phyloP scores from a whole-genome alignment of 768 basidiomycete genomes.

The Tylopilus plumbeoviolaceoides region DNA sequence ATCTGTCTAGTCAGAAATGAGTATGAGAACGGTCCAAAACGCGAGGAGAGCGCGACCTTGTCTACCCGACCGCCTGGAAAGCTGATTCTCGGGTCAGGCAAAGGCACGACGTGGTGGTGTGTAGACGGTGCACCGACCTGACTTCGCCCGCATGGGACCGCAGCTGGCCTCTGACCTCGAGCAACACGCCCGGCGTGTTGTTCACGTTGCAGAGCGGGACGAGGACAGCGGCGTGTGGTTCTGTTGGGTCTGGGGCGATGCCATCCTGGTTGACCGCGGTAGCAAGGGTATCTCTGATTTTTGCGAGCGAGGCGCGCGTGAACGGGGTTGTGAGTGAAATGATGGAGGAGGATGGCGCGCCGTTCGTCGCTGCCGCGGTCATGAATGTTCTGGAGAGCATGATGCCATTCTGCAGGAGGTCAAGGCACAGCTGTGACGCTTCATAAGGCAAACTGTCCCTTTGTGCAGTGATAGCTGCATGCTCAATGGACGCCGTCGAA shows the following conservation, averaged over 20 bases:
- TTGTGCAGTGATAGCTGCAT: neutral
- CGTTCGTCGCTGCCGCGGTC: conserved; percentile 7
- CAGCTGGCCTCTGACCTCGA: conserved; percentile 64
- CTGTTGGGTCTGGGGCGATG: conserved; percentile 20
- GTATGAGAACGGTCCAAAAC: neutral
- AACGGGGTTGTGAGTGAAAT: conserved; percentile 35
- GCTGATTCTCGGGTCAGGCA: conserved; percentile 35
- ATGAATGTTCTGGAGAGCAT: conserved; percentile 28
- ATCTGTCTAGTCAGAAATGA: conserved; percentile 41
- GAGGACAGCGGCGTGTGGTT: conserved; percentile 62
- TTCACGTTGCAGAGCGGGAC: conserved; percentile 77
- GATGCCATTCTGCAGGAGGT: conserved; percentile 14
- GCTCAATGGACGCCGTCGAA: conserved; percentile 74
- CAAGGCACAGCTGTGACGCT: neutral
- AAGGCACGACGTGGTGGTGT: neutral
- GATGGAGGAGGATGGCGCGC: conserved; percentile 12
- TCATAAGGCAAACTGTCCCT: conserved; percentile 1
- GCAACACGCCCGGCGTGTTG: conserved; percentile 59
- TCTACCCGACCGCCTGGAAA: conserved; percentile 76
- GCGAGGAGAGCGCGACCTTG: conserved; percentile 36
- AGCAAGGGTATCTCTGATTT: conserved; percentile 29
- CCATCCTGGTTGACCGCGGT: conserved; percentile 10
- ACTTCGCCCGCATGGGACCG: conserved; percentile 79
- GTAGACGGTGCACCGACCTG: conserved; percentile 44
- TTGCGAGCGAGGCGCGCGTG: conserved; percentile 32